Evolutionary conservation across 192 early-diverging fungal species (phyloP).

Genomic region (Backusella tarrabulga): DNA sequence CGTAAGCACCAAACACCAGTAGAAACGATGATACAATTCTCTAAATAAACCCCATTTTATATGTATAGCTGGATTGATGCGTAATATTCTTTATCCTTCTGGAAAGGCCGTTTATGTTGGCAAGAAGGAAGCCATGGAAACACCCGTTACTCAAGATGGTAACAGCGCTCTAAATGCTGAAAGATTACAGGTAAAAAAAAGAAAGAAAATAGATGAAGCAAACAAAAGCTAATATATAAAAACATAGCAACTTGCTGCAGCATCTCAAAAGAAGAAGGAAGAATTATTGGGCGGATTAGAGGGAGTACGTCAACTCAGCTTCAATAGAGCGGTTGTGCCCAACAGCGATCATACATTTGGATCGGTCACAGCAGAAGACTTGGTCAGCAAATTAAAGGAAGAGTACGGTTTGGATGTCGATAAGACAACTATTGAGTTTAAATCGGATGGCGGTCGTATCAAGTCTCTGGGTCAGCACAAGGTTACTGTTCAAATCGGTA

Average conservation of each 20-base stretch:
- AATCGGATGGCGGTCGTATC: slow-evolving; percentile 31
- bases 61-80: slow-evolving; percentile 37
- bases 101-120: slow-evolving; percentile 29
- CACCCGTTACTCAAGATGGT: neutral
- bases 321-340: slow-evolving; percentile 30
- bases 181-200: neutral
- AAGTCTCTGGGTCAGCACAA: slow-evolving; percentile 29
- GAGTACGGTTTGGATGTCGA: slow-evolving; percentile 22
- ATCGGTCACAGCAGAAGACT: slow-evolving; percentile 36
- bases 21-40: too few relatives aligned
- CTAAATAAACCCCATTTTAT: neutral
- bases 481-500: slow-evolving; percentile 18
- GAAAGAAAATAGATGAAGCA: neutral
- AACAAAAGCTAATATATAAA: neutral
- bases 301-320: slow-evolving; percentile 14
- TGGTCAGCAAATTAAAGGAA: slow-evolving; percentile 27
- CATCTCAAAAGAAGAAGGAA: slow-evolving; percentile 7
- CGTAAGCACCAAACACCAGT: slow-evolving; percentile 20
- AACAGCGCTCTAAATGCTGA: neutral
- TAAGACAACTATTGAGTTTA: slow-evolving; percentile 24
- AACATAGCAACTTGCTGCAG: neutral
- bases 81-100: slow-evolving; percentile 34
- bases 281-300: slow-evolving; percentile 17
- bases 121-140: slow-evolving; percentile 1
- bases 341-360: slow-evolving; percentile 34